These are phyloP conservation scores for Ustilago hordei DNA, from an alignment of 1,284 basidiomycete species.

Conservation along the genomic window DNA sequence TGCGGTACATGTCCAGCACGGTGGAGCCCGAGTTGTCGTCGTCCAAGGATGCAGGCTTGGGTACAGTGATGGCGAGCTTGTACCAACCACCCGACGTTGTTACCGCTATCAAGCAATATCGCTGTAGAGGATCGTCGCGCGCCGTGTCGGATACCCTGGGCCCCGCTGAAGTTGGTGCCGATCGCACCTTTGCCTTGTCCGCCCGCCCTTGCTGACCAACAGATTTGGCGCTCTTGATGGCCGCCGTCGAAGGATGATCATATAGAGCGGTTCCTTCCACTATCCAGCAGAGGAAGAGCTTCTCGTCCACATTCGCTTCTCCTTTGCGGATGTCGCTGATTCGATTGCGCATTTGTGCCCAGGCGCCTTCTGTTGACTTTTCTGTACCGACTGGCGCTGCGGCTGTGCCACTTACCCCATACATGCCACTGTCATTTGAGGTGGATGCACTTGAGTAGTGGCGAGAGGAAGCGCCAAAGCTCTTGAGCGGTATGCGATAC, in stretches of 20 bases:
- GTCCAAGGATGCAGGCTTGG: background rate
- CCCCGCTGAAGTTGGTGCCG: background rate
- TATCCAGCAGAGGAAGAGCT: constrained; percentile 59
- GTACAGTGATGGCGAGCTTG: constrained; percentile 46
- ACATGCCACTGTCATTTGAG: constrained; percentile 14
- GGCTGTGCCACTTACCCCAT: constrained; percentile 7
- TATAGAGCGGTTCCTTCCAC: constrained; percentile 7
- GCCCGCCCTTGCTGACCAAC: background rate
- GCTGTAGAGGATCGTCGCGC: background rate
- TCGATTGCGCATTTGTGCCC: constrained; percentile 59
- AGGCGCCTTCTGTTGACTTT: constrained; percentile 59
- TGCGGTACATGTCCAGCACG: constrained; percentile 59
- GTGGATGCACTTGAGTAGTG: constrained; percentile 17
- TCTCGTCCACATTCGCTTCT: constrained; percentile 58
- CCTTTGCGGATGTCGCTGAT: constrained; percentile 60
- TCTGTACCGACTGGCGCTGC: constrained; percentile 24
- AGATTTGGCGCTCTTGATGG: background rate
- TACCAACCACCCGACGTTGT: constrained; percentile 64
- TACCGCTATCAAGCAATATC: constrained; percentile 50
- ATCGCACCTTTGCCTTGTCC: constrained; percentile 10
- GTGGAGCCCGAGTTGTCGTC: constrained; percentile 22
- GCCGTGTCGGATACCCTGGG: background rate
- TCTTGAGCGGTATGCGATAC: constrained; percentile 58
- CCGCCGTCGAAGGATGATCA: background rate
- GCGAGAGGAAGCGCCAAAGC: constrained; percentile 45